Evolutionary conservation across 306 rosid genomes (phyloP).

Genomic region (Boehmeria nivea): DNA sequence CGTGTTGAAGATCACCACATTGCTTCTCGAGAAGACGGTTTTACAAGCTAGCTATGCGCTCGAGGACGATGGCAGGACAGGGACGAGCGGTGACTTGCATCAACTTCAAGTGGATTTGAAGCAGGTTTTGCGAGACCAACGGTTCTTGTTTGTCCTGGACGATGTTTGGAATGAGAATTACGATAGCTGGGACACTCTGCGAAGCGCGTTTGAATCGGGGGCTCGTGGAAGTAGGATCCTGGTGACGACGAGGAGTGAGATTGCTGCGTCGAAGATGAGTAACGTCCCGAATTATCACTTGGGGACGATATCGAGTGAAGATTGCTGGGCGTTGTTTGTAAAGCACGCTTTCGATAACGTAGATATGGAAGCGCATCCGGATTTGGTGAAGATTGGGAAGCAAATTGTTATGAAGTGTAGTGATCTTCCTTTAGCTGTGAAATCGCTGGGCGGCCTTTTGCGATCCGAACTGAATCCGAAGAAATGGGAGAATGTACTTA

Average conservation of each 20-base stretch:
- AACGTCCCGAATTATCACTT: not conserved
- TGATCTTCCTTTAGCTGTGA: constrained; percentile 17
- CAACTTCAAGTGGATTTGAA: not conserved
- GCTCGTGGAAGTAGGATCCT: constrained; percentile 14
- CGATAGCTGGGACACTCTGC: not conserved
- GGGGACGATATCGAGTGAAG: not conserved
- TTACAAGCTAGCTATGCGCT: no score
- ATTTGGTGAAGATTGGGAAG: constrained; percentile 5
- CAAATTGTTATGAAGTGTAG: constrained; percentile 8
- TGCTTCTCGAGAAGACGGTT: no score
- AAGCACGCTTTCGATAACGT: not conserved
- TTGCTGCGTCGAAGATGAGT: not conserved
- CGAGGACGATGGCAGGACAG: not conserved
- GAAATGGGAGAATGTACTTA: not conserved
- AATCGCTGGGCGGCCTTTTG: constrained; percentile 19
- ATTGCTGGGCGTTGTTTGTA: constrained; percentile 6
- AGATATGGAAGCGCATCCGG: not conserved
- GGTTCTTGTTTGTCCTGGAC: constrained; percentile 2
- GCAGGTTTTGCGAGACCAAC: not conserved
- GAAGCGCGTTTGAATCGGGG: not conserved
- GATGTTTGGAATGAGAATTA: constrained; percentile 5
- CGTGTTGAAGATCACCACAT: not conserved
- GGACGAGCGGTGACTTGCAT: not conserved
- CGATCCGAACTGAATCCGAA: not conserved
- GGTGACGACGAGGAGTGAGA: constrained; percentile 2